Evolutionary conservation across 2,329 filamentous ascomycete genomes (phyloP), one percentile per base, ranked within the genome.

Genomic region (Periconia macrospinosa): DNA sequence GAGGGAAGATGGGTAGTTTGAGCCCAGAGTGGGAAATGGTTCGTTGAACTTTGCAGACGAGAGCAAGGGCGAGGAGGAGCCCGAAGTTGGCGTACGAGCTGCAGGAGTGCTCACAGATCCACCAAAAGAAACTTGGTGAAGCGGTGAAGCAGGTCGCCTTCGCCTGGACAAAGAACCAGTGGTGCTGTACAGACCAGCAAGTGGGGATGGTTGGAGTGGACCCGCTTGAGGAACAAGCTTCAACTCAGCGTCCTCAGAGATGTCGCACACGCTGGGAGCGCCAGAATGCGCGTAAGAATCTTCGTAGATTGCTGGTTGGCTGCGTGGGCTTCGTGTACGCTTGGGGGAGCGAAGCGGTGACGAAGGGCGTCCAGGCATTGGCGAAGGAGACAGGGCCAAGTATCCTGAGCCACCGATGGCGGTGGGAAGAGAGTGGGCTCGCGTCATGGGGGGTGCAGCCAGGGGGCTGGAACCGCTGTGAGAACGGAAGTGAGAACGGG

Each of bases 181-280:
- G 62, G 60, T 63, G 56, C 67, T 73, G 60, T 71, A 66, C 9
- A 72, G 51, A 47, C 50, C 65, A n/a, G 61, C 61, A 8, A 68
- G 58, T 47, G 61, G 55, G 3, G 58, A 59, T 8, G 60, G 51
- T 35, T 54, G 52, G n/a, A 58, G 52, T 17, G 58, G 57, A 37
- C 58, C 65, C 9, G 63, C 57, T 20, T 73, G 71, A 11, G 77
- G 77, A 2, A 74, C 76, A 49, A 80, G 66, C 57, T 79, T 73
- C 41, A 81, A 64, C 63, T 80, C 79, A 43, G 74, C 76, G 61
- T 81, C 78, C 62, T 81, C 79, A 23, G 78, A 77, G 46, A 81
- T 81, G 51, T 72, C 71, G 56, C 70, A 72, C 49, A 74, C 67
- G 54, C 70, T 73, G 23, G 73, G 71, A 6, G 69, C 67, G 27